Base-by-base conservation (phyloP, 2,329 filamentous ascomycete genomes). In the Cladosporium cucumerinum region DNA sequence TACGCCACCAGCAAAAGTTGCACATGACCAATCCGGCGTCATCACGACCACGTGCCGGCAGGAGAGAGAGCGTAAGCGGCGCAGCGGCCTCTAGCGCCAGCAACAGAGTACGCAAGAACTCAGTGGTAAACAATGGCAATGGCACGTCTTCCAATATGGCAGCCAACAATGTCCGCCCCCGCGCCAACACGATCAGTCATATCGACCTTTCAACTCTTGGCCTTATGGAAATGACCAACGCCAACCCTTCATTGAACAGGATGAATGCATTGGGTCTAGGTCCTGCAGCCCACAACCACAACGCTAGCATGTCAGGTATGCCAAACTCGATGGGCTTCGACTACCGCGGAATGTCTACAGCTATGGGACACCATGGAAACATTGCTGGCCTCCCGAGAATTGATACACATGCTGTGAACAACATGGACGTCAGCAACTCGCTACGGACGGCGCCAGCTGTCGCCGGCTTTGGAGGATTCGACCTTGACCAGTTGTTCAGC, bases 1-100 rank as follows among this genome's bases (percentile, higher is more conserved):
- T 99, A 70, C 88, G 95, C 66, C 95, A 99, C 79, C 95, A 99
- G 84, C 95, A 99, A 83, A 99, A 99, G 83, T 86, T 99, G 57
- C 95, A 99, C 77, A 92, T 96, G 84, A 92, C 92, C 28, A 91
- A 92, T 14, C 93, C 93, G 0, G 91, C 95, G 6, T 93, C 93
- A 6, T 89, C 93, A 54, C 87, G 93, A 66, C 93, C 93, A 54
- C 88, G 93, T 72, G 93, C 92, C 72, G 82, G 79, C 71, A 90
- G 94, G 70, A 87, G 95, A 69, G 95, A 98, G 80, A 98, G 95
- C 78, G 90, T 85, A 6, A 85, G 90, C 66, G 92, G 90, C 63
- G 86, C 89, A 66, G 87, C 88, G 10, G 83, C 85, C 7, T 85
- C 86, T 16, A 34, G 48, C n/a, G 85, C 84, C 34, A 82, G 88